Conservation (phyloP, 2,329 filamentous ascomycete genomes). For the Seiridium cupressi region DNA sequence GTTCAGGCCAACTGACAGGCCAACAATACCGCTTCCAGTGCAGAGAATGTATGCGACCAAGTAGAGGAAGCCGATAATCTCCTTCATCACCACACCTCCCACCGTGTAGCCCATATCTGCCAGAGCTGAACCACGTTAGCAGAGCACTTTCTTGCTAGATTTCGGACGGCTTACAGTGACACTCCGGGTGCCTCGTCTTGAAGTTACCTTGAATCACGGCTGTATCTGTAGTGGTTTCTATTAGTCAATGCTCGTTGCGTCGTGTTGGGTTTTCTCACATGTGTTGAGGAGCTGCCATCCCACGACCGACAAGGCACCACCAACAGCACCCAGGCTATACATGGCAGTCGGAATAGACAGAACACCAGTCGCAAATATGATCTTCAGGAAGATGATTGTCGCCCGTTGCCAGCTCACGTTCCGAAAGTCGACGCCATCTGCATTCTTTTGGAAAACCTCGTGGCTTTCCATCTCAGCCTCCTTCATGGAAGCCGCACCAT, state of each 20-base stretch:
- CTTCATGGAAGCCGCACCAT: background rate
- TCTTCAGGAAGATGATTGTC: slow-evolving; percentile 51
- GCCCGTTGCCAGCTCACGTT: slow-evolving; percentile 52
- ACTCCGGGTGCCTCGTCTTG: slow-evolving; percentile 33
- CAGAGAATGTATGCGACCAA: slow-evolving; percentile 57
- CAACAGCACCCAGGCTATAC: slow-evolving; percentile 21
- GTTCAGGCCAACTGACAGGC: slow-evolving; percentile 58
- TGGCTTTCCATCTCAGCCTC: slow-evolving; percentile 18
- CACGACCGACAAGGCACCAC: slow-evolving; percentile 21
- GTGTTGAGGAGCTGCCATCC: slow-evolving; percentile 24
- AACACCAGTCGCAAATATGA: slow-evolving; percentile 26
- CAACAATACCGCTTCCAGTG: slow-evolving; percentile 56
- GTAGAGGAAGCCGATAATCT: slow-evolving; percentile 55
- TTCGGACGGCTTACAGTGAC: slow-evolving; percentile 23
- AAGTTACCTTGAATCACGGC: slow-evolving; percentile 38
- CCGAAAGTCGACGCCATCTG: slow-evolving; percentile 48
- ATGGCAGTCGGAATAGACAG: slow-evolving; percentile 23
- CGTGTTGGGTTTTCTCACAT: slow-evolving; percentile 10
- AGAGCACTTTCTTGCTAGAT: background rate
- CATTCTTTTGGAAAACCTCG: slow-evolving; percentile 48
- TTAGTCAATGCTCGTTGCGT: background rate
- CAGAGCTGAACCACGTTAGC: slow-evolving; percentile 16
- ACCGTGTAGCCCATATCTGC: slow-evolving; percentile 58
- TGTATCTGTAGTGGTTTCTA: slow-evolving; percentile 21
- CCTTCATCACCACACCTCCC: slow-evolving; percentile 48